Evolutionary conservation across 257 asterid genomes (phyloP), one percentile per base, ranked within the genome.

Genomic region (Petunia axillaris): DNA sequence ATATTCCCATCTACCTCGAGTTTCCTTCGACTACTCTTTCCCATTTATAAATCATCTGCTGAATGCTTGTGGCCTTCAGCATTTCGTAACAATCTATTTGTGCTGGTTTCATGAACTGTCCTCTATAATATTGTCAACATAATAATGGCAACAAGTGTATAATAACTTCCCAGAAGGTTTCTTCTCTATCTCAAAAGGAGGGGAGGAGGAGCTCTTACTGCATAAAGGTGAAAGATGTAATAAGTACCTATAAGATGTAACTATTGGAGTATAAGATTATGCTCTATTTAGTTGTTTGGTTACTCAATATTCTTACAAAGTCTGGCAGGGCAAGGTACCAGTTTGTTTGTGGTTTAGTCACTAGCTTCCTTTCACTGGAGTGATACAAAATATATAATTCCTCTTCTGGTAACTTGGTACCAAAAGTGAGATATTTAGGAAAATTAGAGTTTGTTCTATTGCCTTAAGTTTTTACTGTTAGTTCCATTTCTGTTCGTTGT

Each of bases 401-500:
- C 76, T 43, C 75, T 43, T 38, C 55, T 67, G 38, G 43, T 66
- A 41, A 66, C 41, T 41, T 66, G 55, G 25, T 67, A 40, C 39
- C 75, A 67, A 0, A 15, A 50, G 55, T 67, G 75, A 67, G n/a
- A n/a, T 67, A 5, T 43, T 67, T 14, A 41, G 76, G 44, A 44
- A 25, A 68, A n/a, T 3, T 68, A 44, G 76, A 44, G 40, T 68
- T 16, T 68, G 76, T 53, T 68, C 55, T 8, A 44, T 16, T 68
- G 57, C 57, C 58, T 68, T 68, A 55, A 44, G 36, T 16, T 25
- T 68, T 68, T 68, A 44, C 76, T 44, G 39, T 16, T 68, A 67
- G 57, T 43, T 67, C 76, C 57, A n/a, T 43, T 67, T 43, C 53
- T 66, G 8, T 53, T 66, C 15, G 54, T 66, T 66, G 8, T 1